These are phyloP conservation scores for Vitis hybrid DNA, from an alignment of 177 flowering plant species.

Conservation along the genomic window DNA sequence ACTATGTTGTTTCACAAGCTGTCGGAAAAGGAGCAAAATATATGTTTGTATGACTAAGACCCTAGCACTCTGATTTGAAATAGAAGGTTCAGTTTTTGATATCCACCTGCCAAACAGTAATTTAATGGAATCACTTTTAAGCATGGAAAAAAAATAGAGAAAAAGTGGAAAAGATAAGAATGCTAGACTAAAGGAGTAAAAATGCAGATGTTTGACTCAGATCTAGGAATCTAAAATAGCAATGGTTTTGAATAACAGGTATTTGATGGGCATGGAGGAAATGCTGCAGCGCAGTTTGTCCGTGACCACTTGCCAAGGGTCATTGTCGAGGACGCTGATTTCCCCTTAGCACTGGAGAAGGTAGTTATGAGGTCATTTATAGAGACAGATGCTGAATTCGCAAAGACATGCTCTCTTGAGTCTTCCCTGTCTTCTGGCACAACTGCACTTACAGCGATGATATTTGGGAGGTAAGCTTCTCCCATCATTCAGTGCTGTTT, in stretches of 20 bases:
- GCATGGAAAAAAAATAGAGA: too few species aligned
- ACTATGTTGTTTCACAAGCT: too few species aligned
- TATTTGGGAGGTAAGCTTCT: conserved; percentile 71
- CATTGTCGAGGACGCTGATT: conserved; percentile 86
- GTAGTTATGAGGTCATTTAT: conserved; percentile 75
- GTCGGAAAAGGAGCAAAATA: too few species aligned
- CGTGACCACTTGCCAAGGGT: conserved; percentile 86
- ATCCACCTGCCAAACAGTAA: too few species aligned
- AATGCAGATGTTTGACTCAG: neutral
- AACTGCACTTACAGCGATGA: conserved; percentile 91
- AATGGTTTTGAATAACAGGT: conserved; percentile 42
- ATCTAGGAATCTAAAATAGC: neutral
- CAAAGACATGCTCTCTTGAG: conserved; percentile 55
- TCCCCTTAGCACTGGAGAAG: conserved; percentile 84
- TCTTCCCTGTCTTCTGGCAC: conserved; percentile 80
- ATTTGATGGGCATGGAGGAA: conserved; percentile 97
- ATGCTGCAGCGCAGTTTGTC: conserved; percentile 80
- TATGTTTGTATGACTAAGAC: too few species aligned
- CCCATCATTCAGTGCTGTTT: neutral
- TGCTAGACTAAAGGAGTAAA: neutral
- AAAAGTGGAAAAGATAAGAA: too few species aligned
- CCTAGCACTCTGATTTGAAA: too few species aligned
- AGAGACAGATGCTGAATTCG: conserved; percentile 75
- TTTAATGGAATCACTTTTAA: too few species aligned
- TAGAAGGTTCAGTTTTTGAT: too few species aligned